Evolutionary conservation across 768 basidiomycete genomes (phyloP).

Genomic region (Galerina marginata): DNA sequence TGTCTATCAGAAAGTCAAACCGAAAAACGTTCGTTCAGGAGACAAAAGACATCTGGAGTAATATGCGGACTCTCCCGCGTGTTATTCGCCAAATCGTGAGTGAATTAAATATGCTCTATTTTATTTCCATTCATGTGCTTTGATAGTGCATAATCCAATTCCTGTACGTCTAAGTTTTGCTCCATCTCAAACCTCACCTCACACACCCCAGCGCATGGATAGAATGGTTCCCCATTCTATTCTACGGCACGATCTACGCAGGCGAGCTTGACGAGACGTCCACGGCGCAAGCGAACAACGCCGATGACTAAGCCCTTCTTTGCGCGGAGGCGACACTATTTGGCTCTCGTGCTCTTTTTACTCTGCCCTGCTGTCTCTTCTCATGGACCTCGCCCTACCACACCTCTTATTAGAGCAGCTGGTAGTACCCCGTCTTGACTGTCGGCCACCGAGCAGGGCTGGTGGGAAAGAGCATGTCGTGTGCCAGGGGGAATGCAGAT

Average conservation of each 20-base stretch:
- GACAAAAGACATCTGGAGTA: constrained; percentile 72
- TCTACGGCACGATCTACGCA: constrained; percentile 87
- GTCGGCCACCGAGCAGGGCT: constrained; percentile 2
- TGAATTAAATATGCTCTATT: constrained; percentile 13
- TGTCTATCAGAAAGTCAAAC: constrained; percentile 28
- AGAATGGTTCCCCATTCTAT: constrained; percentile 92
- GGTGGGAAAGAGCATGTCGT: constrained; percentile 27
- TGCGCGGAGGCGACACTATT: constrained; percentile 79
- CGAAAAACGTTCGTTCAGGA: constrained; percentile 44
- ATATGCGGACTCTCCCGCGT: constrained; percentile 69
- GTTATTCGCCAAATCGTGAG: constrained; percentile 83
- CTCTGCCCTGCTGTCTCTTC: constrained; percentile 71
- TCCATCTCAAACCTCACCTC: background rate
- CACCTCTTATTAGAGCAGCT: constrained; percentile 53
- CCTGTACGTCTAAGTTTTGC: constrained; percentile 55
- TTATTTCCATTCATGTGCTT: background rate
- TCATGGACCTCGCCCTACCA: constrained; percentile 73
- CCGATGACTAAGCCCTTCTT: constrained; percentile 36
- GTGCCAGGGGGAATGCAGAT: constrained; percentile 56
- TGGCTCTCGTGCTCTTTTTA: constrained; percentile 84
- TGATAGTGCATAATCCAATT: constrained; percentile 78
- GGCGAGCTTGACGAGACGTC: constrained; percentile 80
- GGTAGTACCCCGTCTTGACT: background rate
- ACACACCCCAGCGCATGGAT: constrained; percentile 66
- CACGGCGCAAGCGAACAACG: constrained; percentile 32